These are phyloP conservation scores for Cyclaneusma minus DNA, from an alignment of 2,329 filamentous ascomycete genomes.

Conservation along the genomic window DNA sequence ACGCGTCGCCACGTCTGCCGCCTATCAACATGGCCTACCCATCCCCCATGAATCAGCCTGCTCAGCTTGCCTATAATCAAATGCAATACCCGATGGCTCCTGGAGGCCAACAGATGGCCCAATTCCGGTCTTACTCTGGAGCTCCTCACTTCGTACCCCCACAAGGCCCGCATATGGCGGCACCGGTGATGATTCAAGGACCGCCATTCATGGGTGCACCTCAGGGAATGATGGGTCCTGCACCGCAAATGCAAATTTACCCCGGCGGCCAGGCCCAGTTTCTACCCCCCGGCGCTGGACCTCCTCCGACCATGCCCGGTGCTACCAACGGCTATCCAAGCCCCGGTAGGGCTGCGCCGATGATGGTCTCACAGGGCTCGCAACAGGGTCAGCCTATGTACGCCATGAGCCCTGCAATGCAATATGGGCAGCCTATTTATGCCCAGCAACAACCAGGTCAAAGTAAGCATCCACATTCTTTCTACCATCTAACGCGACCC, in stretches of 20 bases:
- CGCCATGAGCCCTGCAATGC: slow-evolving; percentile 61
- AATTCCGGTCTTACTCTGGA: slow-evolving; percentile 57
- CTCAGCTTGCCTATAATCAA: slow-evolving; percentile 57
- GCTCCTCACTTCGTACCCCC: slow-evolving; percentile 58
- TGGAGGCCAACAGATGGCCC: slow-evolving; percentile 52
- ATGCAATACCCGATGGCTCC: slow-evolving; percentile 57
- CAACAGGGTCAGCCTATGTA: slow-evolving; percentile 74
- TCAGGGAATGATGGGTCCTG: slow-evolving; percentile 51
- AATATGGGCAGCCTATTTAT: slow-evolving; percentile 55
- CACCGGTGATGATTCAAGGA: slow-evolving; percentile 72
- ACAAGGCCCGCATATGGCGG: slow-evolving; percentile 55
- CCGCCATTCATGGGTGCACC: slow-evolving; percentile 57
- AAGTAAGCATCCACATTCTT: slow-evolving; percentile 46
- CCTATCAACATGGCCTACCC: slow-evolving; percentile 57
- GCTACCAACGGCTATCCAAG: slow-evolving; percentile 78
- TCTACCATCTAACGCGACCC: too few relatives aligned
- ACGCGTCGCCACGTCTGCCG: slow-evolving; percentile 67
- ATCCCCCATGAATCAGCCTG: slow-evolving; percentile 50
- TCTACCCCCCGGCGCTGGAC: slow-evolving; percentile 41
- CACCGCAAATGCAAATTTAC: slow-evolving; percentile 71
- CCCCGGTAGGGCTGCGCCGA: slow-evolving; percentile 63
- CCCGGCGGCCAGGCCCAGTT: slow-evolving; percentile 46
- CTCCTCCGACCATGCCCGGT: slow-evolving; percentile 44
- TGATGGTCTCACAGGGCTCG: slow-evolving; percentile 92
- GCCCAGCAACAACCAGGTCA: slow-evolving; percentile 54